These are phyloP conservation scores for Fusarium lateritium DNA, from an alignment of 2,329 filamentous ascomycete genomes.

Conservation along the genomic window DNA sequence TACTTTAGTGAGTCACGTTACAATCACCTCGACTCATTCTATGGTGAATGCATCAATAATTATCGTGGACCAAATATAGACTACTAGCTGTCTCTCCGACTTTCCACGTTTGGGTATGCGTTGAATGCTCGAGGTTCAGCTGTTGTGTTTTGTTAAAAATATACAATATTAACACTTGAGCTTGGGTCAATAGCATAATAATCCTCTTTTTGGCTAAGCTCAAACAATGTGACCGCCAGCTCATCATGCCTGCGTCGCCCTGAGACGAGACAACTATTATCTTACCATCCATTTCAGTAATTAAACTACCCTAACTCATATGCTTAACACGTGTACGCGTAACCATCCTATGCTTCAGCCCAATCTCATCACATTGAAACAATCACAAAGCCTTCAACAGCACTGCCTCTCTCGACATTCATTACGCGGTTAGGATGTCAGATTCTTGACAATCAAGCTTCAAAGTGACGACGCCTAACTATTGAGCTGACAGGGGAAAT, in stretches of 20 bases:
- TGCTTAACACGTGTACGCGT: conserved; percentile 23
- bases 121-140: not conserved
- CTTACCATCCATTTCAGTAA: conserved; percentile 27
- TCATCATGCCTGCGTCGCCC: not conserved
- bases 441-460: conserved; percentile 7
- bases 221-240: conserved; percentile 4
- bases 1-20: not conserved
- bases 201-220: not conserved
- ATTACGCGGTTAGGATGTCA: conserved; percentile 13
- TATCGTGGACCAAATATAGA: not conserved
- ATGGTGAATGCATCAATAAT: not conserved
- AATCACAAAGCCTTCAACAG: not conserved
- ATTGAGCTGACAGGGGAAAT: not conserved
- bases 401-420: not conserved
- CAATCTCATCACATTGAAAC: not conserved
- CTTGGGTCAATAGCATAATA: no score
- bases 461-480: conserved; percentile 7
- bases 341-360: not conserved
- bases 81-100: not conserved
- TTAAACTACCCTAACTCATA: not conserved
- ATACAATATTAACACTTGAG: not conserved
- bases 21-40: conserved; percentile 4
- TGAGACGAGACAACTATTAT: conserved; percentile 10
- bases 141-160: not conserved
- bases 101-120: not conserved